These are phyloP conservation scores for Tuber melanosporum DNA, from an alignment of 495 filamentous ascomycete genomes.

Conservation along the genomic window DNA sequence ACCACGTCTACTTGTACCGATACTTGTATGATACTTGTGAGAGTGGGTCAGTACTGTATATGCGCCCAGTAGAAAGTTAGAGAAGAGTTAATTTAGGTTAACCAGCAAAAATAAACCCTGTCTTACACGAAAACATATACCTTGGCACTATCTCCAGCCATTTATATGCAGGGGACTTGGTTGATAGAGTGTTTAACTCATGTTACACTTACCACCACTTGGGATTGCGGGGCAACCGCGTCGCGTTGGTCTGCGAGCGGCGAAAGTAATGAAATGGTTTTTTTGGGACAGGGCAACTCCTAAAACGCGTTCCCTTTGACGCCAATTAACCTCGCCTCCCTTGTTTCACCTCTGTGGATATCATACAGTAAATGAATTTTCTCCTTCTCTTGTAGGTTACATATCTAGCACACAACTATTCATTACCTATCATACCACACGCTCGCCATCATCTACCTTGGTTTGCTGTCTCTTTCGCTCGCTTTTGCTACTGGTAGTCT, in stretches of 20 bases:
- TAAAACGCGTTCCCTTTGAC: neutral
- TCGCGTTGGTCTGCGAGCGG: neutral
- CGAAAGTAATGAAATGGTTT: neutral
- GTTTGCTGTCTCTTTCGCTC: slow-evolving; percentile 10
- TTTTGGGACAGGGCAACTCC: neutral
- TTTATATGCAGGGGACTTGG: neutral
- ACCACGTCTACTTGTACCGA: neutral
- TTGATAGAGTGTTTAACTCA: neutral
- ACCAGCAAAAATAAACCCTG: too few species aligned
- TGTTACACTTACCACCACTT: neutral
- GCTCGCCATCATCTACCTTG: slow-evolving; percentile 4
- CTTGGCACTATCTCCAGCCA: neutral
- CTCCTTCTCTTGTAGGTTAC: neutral
- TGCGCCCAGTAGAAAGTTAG: too few species aligned
- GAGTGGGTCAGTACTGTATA: too few species aligned
- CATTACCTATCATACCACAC: neutral
- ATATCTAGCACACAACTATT: neutral
- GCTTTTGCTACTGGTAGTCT: slow-evolving; percentile 10
- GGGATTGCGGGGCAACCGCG: slow-evolving; percentile 1
- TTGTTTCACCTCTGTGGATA: neutral
- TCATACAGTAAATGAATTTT: neutral
- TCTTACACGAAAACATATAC: too few species aligned
- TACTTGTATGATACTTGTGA: too few species aligned
- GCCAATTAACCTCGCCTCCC: neutral
- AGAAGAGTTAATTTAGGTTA: too few species aligned